Evolutionary conservation across 2,329 filamentous ascomycete species (phyloP).

Genomic region (Trichoderma afroharzianum): DNA sequence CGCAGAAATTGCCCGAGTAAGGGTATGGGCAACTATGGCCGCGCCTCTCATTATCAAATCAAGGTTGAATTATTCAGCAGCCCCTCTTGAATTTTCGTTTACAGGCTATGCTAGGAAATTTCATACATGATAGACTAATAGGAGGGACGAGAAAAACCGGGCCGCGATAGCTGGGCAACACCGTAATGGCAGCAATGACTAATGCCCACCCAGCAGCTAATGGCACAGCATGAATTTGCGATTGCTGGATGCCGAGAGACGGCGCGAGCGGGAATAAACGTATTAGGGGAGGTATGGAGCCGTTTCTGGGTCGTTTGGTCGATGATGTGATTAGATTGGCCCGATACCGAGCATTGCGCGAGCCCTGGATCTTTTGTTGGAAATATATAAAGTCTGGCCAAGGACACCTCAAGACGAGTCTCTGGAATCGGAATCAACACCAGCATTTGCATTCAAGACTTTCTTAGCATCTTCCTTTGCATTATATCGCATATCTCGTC

Average conservation of each 20-base stretch:
- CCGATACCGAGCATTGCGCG: background rate
- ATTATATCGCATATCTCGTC: background rate
- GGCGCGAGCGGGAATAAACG: background rate
- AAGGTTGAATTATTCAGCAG: background rate
- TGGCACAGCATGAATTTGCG: background rate
- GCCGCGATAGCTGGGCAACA: background rate
- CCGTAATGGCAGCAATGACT: background rate
- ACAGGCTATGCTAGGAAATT: background rate
- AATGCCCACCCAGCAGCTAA: background rate
- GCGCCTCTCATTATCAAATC: background rate
- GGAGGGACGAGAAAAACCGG: background rate
- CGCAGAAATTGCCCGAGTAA: background rate
- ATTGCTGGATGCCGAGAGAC: background rate
- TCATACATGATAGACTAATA: too few species aligned
- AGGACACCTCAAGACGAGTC: background rate
- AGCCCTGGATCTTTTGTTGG: background rate
- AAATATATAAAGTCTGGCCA: background rate
- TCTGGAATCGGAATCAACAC: background rate
- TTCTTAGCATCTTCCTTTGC: background rate
- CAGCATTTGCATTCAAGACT: background rate
- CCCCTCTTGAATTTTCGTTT: background rate
- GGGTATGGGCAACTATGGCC: background rate
- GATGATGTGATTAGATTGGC: background rate
- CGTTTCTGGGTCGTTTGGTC: background rate
- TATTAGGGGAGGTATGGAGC: background rate